Evolutionary conservation across 2,329 filamentous ascomycete genomes (phyloP).

Genomic region (Trichoderma endophyticum): DNA sequence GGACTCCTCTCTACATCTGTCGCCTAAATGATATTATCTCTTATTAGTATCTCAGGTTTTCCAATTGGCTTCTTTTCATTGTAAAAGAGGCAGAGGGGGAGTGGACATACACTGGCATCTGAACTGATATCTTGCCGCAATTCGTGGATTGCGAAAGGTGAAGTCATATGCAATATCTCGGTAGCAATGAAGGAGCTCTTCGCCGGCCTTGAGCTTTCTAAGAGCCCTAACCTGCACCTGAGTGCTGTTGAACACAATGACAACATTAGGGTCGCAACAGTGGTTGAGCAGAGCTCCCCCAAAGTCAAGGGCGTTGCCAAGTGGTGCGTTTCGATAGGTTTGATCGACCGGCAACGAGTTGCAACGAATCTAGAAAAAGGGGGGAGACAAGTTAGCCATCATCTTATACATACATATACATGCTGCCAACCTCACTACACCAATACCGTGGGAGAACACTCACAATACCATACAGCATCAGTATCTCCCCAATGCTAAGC

Average conservation of each 20-base stretch:
- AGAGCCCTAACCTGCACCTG: not conserved
- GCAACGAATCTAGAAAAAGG: not conserved
- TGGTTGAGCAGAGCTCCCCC: conserved; percentile 8
- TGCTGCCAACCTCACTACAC: not conserved
- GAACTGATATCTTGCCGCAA: conserved; percentile 4
- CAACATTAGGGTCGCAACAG: conserved; percentile 15
- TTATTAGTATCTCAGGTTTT: not conserved
- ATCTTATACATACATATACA: not conserved
- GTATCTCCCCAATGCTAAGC: not conserved
- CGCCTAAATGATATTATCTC: not conserved
- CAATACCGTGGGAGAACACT: not conserved
- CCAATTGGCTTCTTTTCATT: not conserved
- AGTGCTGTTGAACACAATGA: not conserved
- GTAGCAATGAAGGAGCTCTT: conserved; percentile 15
- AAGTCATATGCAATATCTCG: conserved; percentile 1
- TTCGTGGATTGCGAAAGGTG: not conserved
- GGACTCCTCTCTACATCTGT: not conserved
- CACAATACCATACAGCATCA: conserved; percentile 13
- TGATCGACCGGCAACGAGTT: not conserved
- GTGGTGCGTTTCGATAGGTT: not conserved
- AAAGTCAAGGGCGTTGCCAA: conserved; percentile 11
- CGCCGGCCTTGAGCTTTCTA: not conserved
- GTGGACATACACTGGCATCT: conserved; percentile 5
- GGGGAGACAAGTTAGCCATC: not conserved
- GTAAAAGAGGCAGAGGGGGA: too few relatives aligned